A percentile compares a stretch with the other conserved stretches of the same genome.
phyloP scores from a whole-genome alignment of 2,329 filamentous ascomycete genomes.

The Xylaria sp. region DNA sequence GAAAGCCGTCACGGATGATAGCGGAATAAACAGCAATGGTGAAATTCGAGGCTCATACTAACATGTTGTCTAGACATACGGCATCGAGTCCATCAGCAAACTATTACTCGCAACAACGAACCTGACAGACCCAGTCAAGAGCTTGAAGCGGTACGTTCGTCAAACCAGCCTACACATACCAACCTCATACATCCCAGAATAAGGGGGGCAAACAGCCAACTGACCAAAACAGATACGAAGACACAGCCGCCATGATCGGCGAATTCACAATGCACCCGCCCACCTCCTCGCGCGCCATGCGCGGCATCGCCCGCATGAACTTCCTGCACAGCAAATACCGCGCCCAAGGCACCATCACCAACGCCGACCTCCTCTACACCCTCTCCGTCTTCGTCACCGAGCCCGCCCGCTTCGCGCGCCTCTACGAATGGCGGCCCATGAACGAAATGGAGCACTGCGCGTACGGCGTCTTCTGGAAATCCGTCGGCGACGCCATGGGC shows the following conservation, averaged over 20 bases:
- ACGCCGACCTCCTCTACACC: slow-evolving; percentile 37
- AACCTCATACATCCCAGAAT: background rate
- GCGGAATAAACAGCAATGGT: no score
- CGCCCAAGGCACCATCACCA: slow-evolving; percentile 33
- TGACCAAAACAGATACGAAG: slow-evolving; percentile 28
- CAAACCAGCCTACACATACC: background rate
- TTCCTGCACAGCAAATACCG: slow-evolving; percentile 35
- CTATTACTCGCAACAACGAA: slow-evolving; percentile 31
- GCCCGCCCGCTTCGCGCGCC: slow-evolving; percentile 56
- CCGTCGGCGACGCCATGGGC: slow-evolving; percentile 63
- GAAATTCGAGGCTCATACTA: background rate
- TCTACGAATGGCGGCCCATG: slow-evolving; percentile 65
- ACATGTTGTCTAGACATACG: slow-evolving; percentile 28
- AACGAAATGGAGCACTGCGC: slow-evolving; percentile 65
- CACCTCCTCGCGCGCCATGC: slow-evolving; percentile 33
- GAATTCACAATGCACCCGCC: slow-evolving; percentile 34
- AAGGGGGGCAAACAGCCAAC: background rate
- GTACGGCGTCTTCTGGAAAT: slow-evolving; percentile 64
- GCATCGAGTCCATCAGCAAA: slow-evolving; percentile 30
- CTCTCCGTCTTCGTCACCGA: slow-evolving; percentile 58
- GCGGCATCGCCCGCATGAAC: slow-evolving; percentile 36
- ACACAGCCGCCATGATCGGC: slow-evolving; percentile 30
- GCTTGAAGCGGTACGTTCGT: slow-evolving; percentile 28
- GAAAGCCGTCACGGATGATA: no score
- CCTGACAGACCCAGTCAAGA: slow-evolving; percentile 30